Conservation (phyloP, 2,329 filamentous ascomycete genomes). For the Exophiala phaeomuriformis region DNA sequence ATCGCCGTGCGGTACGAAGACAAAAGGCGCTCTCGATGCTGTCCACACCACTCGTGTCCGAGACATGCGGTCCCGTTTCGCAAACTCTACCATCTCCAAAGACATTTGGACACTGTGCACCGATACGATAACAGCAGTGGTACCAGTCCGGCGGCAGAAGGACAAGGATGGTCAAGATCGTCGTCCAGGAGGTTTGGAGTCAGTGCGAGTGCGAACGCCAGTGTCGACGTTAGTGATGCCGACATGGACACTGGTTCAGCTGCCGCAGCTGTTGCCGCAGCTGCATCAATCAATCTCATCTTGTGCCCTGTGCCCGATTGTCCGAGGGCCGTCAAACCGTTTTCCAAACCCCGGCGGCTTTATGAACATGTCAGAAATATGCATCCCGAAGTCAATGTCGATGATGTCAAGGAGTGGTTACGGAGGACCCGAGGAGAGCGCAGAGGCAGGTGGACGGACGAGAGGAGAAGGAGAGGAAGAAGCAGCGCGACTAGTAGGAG, state of each 20-base stretch:
- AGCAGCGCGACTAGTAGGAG: too few species aligned
- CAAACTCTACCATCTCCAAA: slow-evolving; percentile 19
- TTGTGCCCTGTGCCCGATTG: slow-evolving; percentile 24
- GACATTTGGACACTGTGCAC: slow-evolving; percentile 20
- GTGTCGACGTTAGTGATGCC: slow-evolving; percentile 5
- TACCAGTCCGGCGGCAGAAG: neutral
- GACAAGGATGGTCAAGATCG: neutral
- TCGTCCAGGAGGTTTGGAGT: neutral
- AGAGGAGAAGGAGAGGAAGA: slow-evolving; percentile 6
- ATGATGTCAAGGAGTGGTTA: slow-evolving; percentile 19
- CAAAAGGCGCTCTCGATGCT: slow-evolving; percentile 2
- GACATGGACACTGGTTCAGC: neutral
- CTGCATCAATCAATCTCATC: slow-evolving; percentile 4
- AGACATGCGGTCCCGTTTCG: slow-evolving; percentile 21
- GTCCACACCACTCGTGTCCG: slow-evolving; percentile 20
- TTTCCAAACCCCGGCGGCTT: slow-evolving; percentile 17
- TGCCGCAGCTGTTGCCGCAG: neutral
- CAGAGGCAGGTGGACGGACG: slow-evolving; percentile 15
- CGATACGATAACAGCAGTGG: neutral
- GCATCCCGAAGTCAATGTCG: slow-evolving; percentile 26
- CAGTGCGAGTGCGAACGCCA: slow-evolving; percentile 2
- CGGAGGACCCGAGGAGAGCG: slow-evolving; percentile 12
- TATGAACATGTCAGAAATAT: slow-evolving; percentile 25
- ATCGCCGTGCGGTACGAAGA: slow-evolving; percentile 7
- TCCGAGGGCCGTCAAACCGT: slow-evolving; percentile 10